Base-by-base conservation (phyloP, 202 grass and related monocot species). In the Musa balbisiana region DNA sequence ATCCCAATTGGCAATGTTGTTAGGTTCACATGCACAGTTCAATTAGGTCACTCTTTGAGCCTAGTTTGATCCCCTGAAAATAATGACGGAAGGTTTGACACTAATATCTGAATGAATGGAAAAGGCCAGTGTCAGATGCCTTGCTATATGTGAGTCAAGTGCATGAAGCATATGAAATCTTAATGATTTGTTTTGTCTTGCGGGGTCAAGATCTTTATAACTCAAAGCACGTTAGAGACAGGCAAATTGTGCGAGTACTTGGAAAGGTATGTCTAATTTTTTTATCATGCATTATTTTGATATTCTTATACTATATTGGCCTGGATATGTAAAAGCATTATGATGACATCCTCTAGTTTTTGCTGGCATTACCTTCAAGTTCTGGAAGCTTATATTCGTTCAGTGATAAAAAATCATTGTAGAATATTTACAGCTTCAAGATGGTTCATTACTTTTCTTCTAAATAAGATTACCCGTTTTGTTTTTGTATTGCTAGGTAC, bases 201-300 rank as follows among this genome's bases (percentile, higher is more conserved):
- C 71, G 90, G 91, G 95, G 91, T 50, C 95, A 98, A 90, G 85
- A 92, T 87, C 77, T 92, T 72, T 98, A 94, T 64, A 87, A 94
- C 17, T 87, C 74, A 17, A 98, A 98, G 81, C 91, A 91, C 80
- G 63, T 90, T 33, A 94, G 94, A 29, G 95, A 98, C 84, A 98
- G 94, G 76, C 95, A 92, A 81, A 94, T 94, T 80, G 85, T 92
- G 19, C 85, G 91, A 83, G 72, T 94, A 78, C 95, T 98, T 82
- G 95, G 89, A 65, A 98, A 94, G 89, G 91, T 90, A 89, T 88
- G 65, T 29, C 14, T 80, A 43, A 10, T 43, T 16, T 26, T 76
- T 53, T 54, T 55, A 16, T 56, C 13, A 9, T 73, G n/a, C 11
- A 17, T 56, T 29, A 17, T 55, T 73, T 73, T 27, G 21, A 4